These are phyloP conservation scores for Agrostemma githago DNA, from an alignment of 148 eudicot species.

Conservation along the genomic window DNA sequence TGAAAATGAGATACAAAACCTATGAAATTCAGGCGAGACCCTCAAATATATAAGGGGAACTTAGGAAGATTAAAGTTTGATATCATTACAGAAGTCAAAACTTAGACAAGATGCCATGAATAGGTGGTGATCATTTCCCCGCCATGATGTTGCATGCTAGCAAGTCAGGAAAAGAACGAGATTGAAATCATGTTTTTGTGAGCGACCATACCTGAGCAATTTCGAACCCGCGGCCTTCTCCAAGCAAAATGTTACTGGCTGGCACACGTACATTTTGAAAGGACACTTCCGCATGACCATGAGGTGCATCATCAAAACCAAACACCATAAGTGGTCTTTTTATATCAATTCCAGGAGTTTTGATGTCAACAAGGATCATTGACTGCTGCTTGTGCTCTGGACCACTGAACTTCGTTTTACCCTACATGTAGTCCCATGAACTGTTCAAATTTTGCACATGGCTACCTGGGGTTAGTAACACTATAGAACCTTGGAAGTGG, in stretches of 20 bases:
- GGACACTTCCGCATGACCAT: constrained; percentile 90
- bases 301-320: constrained; percentile 99
- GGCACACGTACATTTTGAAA: constrained; percentile 82
- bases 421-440: constrained; percentile 46
- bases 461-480: not conserved
- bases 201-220: constrained; percentile 76
- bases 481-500: not conserved
- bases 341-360: constrained; percentile 67
- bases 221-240: constrained; percentile 97
- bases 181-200: not conserved
- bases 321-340: constrained; percentile 80
- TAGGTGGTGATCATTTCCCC: not conserved
- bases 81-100: not conserved
- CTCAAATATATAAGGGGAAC: not conserved
- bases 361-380: constrained; percentile 86
- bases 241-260: constrained; percentile 74
- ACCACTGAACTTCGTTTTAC: constrained; percentile 80
- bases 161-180: not conserved
- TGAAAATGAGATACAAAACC: not conserved
- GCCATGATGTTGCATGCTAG: not conserved
- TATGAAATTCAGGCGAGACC: not conserved
- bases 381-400: constrained; percentile 92
- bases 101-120: not conserved
- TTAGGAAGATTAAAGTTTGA: not conserved
- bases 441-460: not conserved